A percentile compares a stretch with the other conserved stretches of the same genome.
These are phyloP conservation scores for Uncinocarpus reesii DNA, from an alignment of 2,329 filamentous ascomycete genomes.

Conservation along the genomic window DNA sequence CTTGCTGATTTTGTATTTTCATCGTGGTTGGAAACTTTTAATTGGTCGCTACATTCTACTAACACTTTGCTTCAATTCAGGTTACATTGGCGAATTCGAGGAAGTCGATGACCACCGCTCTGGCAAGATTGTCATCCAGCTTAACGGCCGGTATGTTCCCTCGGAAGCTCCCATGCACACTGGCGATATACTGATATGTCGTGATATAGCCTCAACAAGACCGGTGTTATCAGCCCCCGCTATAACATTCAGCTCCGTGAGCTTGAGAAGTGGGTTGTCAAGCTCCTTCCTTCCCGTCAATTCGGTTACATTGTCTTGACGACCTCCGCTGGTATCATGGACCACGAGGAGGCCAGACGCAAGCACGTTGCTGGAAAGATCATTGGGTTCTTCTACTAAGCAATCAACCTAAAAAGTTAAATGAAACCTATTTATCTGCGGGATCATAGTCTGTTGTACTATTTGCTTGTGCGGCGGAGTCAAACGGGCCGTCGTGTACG, in stretches of 20 bases:
- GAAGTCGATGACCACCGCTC: conserved; percentile 99
- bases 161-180: neutral
- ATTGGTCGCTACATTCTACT: conserved; percentile 75
- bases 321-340: conserved; percentile 99
- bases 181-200: neutral
- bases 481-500: neutral
- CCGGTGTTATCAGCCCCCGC: conserved; percentile 95
- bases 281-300: conserved; percentile 97
- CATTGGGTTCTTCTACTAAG: conserved; percentile 98
- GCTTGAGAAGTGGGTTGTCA: conserved; percentile 99
- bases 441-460: conserved; percentile 5
- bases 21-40: conserved; percentile 82
- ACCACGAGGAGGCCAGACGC: conserved; percentile 97
- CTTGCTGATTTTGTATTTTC: conserved; percentile 31
- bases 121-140: conserved; percentile 99
- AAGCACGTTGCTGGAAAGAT: conserved; percentile 99
- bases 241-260: conserved; percentile 98
- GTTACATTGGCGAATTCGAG: conserved; percentile 99
- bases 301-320: conserved; percentile 99
- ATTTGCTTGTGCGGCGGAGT: neutral
- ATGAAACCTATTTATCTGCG: neutral
- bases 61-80: conserved; percentile 46
- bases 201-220: conserved; percentile 73
- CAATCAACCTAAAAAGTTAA: neutral
- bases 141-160: conserved; percentile 67